These are phyloP conservation scores for Mortierella hygrophila DNA, from an alignment of 192 early-diverging fungal species.

Conservation along the genomic window DNA sequence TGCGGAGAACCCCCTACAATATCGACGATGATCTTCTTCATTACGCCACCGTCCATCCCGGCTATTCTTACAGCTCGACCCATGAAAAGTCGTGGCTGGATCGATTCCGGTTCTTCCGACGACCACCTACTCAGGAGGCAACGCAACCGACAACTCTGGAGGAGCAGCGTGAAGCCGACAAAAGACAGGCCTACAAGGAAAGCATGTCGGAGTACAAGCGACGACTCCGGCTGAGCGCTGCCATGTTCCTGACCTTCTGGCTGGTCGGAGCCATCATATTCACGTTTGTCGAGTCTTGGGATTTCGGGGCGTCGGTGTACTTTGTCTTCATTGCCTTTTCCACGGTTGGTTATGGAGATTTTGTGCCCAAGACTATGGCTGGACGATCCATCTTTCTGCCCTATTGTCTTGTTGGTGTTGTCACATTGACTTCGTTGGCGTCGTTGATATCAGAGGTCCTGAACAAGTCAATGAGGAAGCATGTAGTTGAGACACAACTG, in stretches of 20 bases:
- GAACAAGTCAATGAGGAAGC: slow-evolving; percentile 29
- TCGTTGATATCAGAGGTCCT: slow-evolving; percentile 36
- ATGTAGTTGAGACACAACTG: slow-evolving; percentile 38
- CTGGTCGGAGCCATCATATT: slow-evolving; percentile 35
- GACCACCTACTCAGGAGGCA: background rate
- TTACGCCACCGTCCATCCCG: background rate
- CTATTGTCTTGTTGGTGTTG: slow-evolving; percentile 36
- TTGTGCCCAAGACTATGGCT: slow-evolving; percentile 18
- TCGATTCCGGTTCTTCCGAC: background rate
- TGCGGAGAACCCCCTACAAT: background rate
- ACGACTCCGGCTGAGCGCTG: slow-evolving; percentile 19
- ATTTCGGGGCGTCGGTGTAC: slow-evolving; percentile 26
- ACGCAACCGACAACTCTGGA: background rate
- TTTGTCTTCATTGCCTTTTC: slow-evolving; percentile 36
- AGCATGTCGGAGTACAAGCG: slow-evolving; percentile 30
- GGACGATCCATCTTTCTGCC: slow-evolving; percentile 26
- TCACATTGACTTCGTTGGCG: slow-evolving; percentile 40
- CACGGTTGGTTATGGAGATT: slow-evolving; percentile 41
- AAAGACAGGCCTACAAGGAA: slow-evolving; percentile 22
- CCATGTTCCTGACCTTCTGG: slow-evolving; percentile 37
- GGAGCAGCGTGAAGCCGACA: slow-evolving; percentile 24
- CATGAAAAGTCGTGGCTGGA: background rate
- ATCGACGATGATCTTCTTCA: background rate
- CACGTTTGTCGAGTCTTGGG: slow-evolving; percentile 33
- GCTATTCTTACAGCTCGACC: background rate